These are phyloP conservation scores for Ustilago cynodontis DNA, from an alignment of 1,284 basidiomycete species.

Conservation along the genomic window DNA sequence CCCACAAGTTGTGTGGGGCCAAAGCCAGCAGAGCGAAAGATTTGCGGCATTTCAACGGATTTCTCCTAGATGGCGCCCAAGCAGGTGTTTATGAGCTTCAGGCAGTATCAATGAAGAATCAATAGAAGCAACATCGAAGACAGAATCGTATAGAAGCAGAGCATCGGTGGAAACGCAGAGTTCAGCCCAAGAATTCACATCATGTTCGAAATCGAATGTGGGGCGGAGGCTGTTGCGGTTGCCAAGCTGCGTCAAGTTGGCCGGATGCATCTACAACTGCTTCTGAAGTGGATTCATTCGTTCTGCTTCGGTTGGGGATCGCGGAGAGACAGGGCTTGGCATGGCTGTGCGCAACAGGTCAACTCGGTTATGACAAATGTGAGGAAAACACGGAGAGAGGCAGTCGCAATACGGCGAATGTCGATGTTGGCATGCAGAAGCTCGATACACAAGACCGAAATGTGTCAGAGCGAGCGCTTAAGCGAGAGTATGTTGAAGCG, in stretches of 20 bases:
- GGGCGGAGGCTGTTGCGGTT: not conserved
- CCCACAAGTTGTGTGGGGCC: not conserved
- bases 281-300: not conserved
- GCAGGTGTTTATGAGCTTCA: not conserved
- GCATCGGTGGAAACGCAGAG: not conserved
- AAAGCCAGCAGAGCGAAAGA: not conserved
- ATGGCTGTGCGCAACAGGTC: constrained; percentile 5
- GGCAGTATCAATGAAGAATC: not conserved
- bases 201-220: not conserved
- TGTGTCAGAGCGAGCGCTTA: constrained; percentile 17
- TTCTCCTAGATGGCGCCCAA: not conserved
- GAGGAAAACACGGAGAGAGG: not conserved
- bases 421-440: not conserved
- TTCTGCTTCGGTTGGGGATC: not conserved
- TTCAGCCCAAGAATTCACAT: not conserved
- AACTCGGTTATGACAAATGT: not conserved
- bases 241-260: not conserved
- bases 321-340: constrained; percentile 16
- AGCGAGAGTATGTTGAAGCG: constrained; percentile 36
- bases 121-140: not conserved
- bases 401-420: not conserved
- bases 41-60: not conserved
- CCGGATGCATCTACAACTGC: not conserved
- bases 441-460: not conserved
- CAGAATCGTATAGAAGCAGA: not conserved